Evolutionary conservation across 2,329 filamentous ascomycete genomes (phyloP).

Genomic region (Volutella citrinella): DNA sequence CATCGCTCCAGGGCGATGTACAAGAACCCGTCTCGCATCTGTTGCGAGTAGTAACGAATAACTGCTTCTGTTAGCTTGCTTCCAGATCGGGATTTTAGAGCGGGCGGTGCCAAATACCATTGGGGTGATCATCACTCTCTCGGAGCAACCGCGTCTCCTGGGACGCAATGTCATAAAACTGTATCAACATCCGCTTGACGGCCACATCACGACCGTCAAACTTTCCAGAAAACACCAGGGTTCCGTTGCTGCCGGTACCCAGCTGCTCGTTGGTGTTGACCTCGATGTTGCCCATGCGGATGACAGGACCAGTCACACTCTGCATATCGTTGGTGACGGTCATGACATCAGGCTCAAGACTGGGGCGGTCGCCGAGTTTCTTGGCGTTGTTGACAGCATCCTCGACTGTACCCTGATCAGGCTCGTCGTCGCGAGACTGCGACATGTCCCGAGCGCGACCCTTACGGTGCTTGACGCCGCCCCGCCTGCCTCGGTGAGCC

Average conservation of each 20-base stretch:
- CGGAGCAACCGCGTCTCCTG: conserved; percentile 88
- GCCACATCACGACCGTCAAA: conserved; percentile 93
- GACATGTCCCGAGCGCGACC: conserved; percentile 52
- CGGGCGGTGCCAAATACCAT: conserved; percentile 58
- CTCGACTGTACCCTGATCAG: conserved; percentile 49
- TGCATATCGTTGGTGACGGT: conserved; percentile 56
- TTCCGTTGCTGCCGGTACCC: conserved; percentile 90
- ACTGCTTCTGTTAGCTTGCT: conserved; percentile 50
- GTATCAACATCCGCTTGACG: conserved; percentile 93
- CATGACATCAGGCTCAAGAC: conserved; percentile 60
- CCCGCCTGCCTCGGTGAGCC: conserved; percentile 67
- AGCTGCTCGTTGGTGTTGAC: conserved; percentile 63
- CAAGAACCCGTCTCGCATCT: conserved; percentile 82
- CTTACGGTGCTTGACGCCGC: conserved; percentile 66
- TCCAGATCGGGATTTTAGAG: too few relatives aligned
- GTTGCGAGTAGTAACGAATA: conserved; percentile 92
- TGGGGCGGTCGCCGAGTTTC: conserved; percentile 50
- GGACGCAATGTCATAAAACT: conserved; percentile 92
- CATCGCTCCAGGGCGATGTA: conserved; percentile 97
- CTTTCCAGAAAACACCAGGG: conserved; percentile 88
- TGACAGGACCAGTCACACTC: conserved; percentile 56
- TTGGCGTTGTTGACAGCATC: conserved; percentile 60
- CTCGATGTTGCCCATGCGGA: conserved; percentile 62
- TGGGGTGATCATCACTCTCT: conserved; percentile 92
- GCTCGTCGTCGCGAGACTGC: conserved; percentile 47